Evolutionary conservation across 176 grass and related monocot genomes (phyloP), one percentile per base, ranked within the genome.

Genomic region (Tuctoria greenei): DNA sequence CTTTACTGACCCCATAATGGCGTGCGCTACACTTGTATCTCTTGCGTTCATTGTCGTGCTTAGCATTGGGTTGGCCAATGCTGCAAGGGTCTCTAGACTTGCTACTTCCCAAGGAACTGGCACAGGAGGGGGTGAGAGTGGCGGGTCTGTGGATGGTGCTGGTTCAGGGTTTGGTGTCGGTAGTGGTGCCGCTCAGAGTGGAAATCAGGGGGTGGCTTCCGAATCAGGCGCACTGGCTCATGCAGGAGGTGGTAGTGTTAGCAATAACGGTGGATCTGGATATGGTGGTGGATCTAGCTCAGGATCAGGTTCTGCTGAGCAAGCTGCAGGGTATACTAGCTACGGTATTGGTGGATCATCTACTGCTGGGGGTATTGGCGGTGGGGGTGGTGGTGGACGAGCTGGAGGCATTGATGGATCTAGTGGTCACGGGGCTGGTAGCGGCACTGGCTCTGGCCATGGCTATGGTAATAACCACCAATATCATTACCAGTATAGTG

Each of bases 41-140:
- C 12, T 80, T 0, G 20, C 54, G 4, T 17, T 80, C 25, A 0
- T 80, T 37, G 18, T 70, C 5, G 18, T 70, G 13, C 11, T 66
- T 20, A 25, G 66, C 13, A 25, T 80, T 2, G 52, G 52, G 10
- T 25, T 80, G 12, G 66, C 66, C 40, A 70, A 46, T 37, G 66
- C 54, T 9, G 5, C 26, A 1, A 80, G 66, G 77, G 65, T 80
- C 7, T 27, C 54, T 61, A 51, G 77, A 27, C 60, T 61, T 42
- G 60, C 78, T 7, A 55, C 5, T 20, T 0, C 78, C 10, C 1
- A 38, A 2, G 78, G 78, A 35, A 13, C 13, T 2, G 77, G 66
- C 1, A 49, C 0, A 0, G 78, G 66, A n/a, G 49, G 7, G 4
- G 77, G 77, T 37, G 8, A 1, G 4, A 66, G 77, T 2, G 50